Conservation (phyloP, 257 asterid species). For the Capsicum baccatum region DNA sequence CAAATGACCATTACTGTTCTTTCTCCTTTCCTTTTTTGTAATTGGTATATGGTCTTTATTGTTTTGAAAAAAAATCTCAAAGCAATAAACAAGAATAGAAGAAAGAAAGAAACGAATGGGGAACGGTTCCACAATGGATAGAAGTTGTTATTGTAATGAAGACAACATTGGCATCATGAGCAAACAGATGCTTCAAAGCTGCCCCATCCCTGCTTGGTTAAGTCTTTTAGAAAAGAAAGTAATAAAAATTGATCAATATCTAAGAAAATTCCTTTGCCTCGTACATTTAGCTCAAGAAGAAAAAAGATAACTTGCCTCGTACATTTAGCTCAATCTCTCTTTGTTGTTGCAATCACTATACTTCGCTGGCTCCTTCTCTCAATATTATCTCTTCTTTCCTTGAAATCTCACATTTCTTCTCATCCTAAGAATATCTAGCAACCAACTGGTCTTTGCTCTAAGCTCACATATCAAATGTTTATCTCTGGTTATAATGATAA, state of each 20-base stretch:
- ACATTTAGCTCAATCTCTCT: not conserved
- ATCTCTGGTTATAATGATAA: not conserved
- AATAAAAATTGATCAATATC: not conserved
- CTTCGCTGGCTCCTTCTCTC: not conserved
- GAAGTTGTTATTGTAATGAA: not conserved
- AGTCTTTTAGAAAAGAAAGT: not conserved
- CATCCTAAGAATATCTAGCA: not conserved
- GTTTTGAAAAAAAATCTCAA: not conserved
- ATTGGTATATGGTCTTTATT: not conserved
- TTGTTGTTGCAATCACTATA: not conserved
- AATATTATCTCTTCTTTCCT: not conserved
- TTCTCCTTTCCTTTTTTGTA: too few relatives aligned
- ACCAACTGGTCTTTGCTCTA: not conserved
- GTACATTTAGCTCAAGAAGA: not conserved
- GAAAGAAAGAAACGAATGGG: not conserved
- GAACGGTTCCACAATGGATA: not conserved
- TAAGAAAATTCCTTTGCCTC: not conserved
- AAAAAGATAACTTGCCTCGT: not conserved
- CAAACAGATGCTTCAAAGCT: not conserved
- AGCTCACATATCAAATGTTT: not conserved
- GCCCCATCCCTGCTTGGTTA: not conserved
- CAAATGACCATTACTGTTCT: too few relatives aligned
- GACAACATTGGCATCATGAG: not conserved
- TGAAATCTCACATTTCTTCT: not conserved
- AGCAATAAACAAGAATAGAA: not conserved